phyloP scores from a whole-genome alignment of 805 yeast species.

The Nakazawaea wyomingensis region DNA sequence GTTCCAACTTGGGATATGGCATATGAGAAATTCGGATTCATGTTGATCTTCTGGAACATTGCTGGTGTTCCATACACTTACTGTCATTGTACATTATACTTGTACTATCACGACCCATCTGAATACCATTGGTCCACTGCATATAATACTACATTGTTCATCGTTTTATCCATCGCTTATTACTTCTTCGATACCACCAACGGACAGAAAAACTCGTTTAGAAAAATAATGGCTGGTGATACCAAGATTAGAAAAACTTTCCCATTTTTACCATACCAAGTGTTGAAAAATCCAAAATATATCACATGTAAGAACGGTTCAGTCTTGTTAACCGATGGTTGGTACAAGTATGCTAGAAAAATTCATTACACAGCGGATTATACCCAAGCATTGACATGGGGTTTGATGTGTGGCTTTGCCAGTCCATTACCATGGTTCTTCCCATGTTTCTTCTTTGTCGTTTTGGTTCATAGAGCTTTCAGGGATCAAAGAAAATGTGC shows the following conservation, averaged over 20 bases:
- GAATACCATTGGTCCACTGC: constrained; percentile 71
- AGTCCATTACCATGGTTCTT: constrained; percentile 95
- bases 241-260: constrained; percentile 72
- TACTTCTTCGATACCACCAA: constrained; percentile 93
- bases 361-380: constrained; percentile 94
- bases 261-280: constrained; percentile 88
- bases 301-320: constrained; percentile 84
- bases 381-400: constrained; percentile 87
- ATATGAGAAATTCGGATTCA: constrained; percentile 98
- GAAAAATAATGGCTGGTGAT: constrained; percentile 81
- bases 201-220: constrained; percentile 91
- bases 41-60: constrained; percentile 97
- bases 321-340: constrained; percentile 82
- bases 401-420: constrained; percentile 78
- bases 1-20: constrained; percentile 99
- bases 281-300: constrained; percentile 77
- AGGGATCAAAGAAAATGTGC: constrained; percentile 86
- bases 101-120: constrained; percentile 76
- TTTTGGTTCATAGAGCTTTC: constrained; percentile 79
- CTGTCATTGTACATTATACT: constrained; percentile 85
- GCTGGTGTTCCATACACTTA: constrained; percentile 99
- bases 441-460: constrained; percentile 85
- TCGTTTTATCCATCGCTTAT: constrained; percentile 62
- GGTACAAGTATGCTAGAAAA: constrained; percentile 92
- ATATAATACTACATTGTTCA: constrained; percentile 55